Evolutionary conservation across 352 stramenopile species (phyloP).

Genomic region (Pseudoperonospora humuli): DNA sequence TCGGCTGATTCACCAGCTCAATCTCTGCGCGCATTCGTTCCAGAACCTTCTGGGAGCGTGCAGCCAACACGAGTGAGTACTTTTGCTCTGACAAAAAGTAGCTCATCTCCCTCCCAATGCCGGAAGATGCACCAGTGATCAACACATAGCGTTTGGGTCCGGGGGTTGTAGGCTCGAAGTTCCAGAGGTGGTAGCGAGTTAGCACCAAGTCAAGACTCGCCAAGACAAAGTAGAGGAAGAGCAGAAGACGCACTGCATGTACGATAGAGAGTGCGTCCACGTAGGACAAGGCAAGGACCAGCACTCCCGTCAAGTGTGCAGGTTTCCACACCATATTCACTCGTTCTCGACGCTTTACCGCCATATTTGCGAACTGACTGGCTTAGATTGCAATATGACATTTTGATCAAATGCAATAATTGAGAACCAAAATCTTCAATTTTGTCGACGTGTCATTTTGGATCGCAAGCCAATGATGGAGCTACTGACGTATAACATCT

Average conservation of each 20-base stretch:
- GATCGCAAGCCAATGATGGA: constrained; percentile 12
- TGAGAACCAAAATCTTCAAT: too few species aligned
- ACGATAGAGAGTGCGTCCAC: constrained; percentile 33
- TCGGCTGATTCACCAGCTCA: constrained; percentile 57
- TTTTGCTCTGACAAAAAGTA: constrained; percentile 74
- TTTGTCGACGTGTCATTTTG: constrained; percentile 16
- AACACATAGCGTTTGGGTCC: constrained; percentile 52
- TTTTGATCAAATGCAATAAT: too few species aligned
- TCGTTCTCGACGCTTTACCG: constrained; percentile 18
- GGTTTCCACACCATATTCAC: constrained; percentile 34
- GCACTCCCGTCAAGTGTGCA: constrained; percentile 36
- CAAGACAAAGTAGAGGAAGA: constrained; percentile 51
- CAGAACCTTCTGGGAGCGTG: constrained; percentile 46
- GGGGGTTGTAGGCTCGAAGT: constrained; percentile 40
- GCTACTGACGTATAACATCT: constrained; percentile 38
- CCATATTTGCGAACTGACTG: too few species aligned
- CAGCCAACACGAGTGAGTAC: constrained; percentile 69
- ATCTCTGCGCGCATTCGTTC: constrained; percentile 68
- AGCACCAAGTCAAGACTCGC: constrained; percentile 51
- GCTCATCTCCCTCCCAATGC: constrained; percentile 71
- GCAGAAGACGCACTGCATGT: constrained; percentile 27
- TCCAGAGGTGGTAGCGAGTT: constrained; percentile 60
- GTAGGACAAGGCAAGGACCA: constrained; percentile 43
- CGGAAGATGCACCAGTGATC: constrained; percentile 65
- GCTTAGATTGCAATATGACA: too few species aligned